Base-by-base conservation (phyloP, 257 asterid genomes). In the Nicotiana benthamiana region DNA sequence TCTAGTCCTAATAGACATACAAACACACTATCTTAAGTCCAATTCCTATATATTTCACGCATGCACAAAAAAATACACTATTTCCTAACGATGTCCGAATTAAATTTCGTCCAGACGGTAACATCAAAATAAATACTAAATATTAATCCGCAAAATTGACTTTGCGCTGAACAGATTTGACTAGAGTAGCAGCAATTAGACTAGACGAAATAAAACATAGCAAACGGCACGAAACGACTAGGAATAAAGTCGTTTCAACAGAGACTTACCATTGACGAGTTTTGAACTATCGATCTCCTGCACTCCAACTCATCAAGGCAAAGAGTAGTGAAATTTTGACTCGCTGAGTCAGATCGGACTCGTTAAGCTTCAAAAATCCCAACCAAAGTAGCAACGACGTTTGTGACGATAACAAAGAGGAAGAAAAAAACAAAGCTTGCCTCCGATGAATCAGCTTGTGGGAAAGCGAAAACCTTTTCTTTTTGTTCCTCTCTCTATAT, bases 321-420 rank as follows among this genome's bases (percentile, higher is more conserved):
- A 75, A 81, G 61, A 84, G 83, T 87, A 87, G 88, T 88, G 82
- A 20, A 84, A 83, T 92, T 85, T 84, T 46, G 90, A 88, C 87
- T 82, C 87, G 61, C 83, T 40, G 88, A 87, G 88, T 85, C 93
- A 87, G 97, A 93, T 92, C 97, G 94, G 90, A 82, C 80, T 83
- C 81, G 84, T 80, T 83, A 56, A 80, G 3, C 84, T 75, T 65
- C 85, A 22, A 53, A 75, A 80, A 34, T 61, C 82, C n/a, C 85
- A 82, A 77, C 80, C 77, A 74, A 80, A 80, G 76, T 57, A 52
- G 51, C 48, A 40, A 57, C 34, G 75, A 24, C 30, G 67, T 22
- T 20, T 40, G 22, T 5, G 79, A 70, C 13, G 17, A 81, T 80
- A 70, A 34, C 75, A 56, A 56, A 5, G 61, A 56, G 16, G 83